Base-by-base conservation (phyloP, 768 basidiomycete species). In the Collybia sp. region DNA sequence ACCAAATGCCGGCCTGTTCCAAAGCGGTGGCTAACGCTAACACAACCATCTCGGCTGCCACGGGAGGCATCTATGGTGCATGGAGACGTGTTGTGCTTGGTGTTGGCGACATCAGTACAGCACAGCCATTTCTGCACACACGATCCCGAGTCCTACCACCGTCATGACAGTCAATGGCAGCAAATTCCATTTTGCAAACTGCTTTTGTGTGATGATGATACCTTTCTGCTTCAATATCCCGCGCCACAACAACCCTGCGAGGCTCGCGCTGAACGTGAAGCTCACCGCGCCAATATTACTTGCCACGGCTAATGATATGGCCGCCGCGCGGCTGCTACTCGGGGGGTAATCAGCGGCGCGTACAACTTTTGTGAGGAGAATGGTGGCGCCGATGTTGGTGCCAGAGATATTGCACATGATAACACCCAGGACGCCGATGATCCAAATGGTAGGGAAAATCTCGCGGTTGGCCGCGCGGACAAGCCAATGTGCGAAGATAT, bases 201-300 rank as follows among this genome's bases (percentile, higher is more conserved):
- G 71, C 47, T 56, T 45, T 53, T 82, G 81, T 20, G 54, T 71
- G 13, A 96, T 74, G 3, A 55, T 52, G 37, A 92, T 83, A 1
- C 74, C 77, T 62, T 91, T 94, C 60, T 88, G 83, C 47, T 60
- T 57, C 44, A 95, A 66, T 45, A 95, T 91, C 12, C 69, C 59
- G 16, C 72, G 66, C 93, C 94, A 97, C 12, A 96, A 71, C 36
- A 98, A 67, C 0, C 93, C 93, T 0, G 92, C 93, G 12, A 96
- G 77, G 45, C 87, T 90, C 1, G 89, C 90, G 5, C 85, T 85
- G 58, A 93, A 94, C 8, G 90, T 88, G 59, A 89, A 85, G 50
- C 83, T 87, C 53, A 94, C 86, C 1, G 94, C 94, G 11, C 94
- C 94, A 30, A 91, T 85, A 63, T 96, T 96, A 45, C 82, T 86